Percentiles rank a stretch among this genome's conserved stretches.
These are phyloP conservation scores for Dendrostoma leiphaemia DNA, from an alignment of 2,329 filamentous ascomycete genomes.

Conservation along the genomic window DNA sequence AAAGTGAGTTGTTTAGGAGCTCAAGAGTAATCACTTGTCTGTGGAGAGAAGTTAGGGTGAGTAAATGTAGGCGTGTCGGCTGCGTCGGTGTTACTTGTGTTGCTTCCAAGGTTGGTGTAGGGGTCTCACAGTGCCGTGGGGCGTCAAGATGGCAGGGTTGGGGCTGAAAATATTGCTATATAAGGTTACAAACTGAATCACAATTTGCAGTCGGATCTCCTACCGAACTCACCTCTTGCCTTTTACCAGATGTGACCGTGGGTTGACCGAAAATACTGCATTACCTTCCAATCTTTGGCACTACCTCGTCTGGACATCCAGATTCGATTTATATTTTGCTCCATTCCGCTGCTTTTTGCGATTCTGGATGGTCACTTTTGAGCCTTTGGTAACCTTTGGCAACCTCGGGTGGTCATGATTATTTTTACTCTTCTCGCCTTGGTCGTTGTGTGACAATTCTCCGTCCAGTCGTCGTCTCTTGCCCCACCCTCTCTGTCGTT, in stretches of 20 bases:
- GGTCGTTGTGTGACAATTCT: too few relatives aligned
- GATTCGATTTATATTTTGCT: slow-evolving; percentile 41
- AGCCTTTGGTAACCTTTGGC: too few relatives aligned
- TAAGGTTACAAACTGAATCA: not conserved
- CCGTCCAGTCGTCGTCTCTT: too few relatives aligned
- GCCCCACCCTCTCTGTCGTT: too few relatives aligned
- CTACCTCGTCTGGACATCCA: slow-evolving; percentile 29
- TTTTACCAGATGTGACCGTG: slow-evolving; percentile 81
- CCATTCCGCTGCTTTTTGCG: slow-evolving; percentile 2
- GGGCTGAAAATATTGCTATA: slow-evolving; percentile 13
- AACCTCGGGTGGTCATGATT: too few relatives aligned
- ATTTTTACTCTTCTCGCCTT: too few relatives aligned
- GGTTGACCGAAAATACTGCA: slow-evolving; percentile 52
- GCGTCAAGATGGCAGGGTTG: not conserved
- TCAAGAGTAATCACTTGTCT: too few relatives aligned
- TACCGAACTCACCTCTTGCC: slow-evolving; percentile 75
- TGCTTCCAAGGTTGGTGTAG: too few relatives aligned
- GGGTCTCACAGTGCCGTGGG: too few relatives aligned
- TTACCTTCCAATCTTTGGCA: slow-evolving; percentile 50
- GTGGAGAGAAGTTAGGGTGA: too few relatives aligned
- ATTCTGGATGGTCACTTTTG: slow-evolving; percentile 18
- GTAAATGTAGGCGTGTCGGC: too few relatives aligned
- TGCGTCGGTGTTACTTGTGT: too few relatives aligned
- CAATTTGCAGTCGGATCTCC: slow-evolving; percentile 63
- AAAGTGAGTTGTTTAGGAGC: not conserved